A percentile compares a stretch with the other conserved stretches of the same genome.
These are phyloP conservation scores for Acacia crassicarpa DNA, from an alignment of 306 rosid genomes.

Conservation along the genomic window DNA sequence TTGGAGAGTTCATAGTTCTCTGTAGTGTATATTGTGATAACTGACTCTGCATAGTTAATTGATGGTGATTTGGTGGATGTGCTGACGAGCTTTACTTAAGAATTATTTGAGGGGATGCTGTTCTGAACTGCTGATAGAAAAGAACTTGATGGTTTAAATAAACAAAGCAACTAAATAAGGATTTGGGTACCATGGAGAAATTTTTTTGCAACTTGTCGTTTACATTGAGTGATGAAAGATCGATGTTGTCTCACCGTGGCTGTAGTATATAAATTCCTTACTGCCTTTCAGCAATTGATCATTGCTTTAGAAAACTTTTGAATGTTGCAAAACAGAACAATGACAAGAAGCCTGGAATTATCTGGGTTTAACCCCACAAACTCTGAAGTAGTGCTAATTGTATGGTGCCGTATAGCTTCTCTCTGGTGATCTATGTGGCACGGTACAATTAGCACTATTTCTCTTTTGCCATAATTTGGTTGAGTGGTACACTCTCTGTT, in stretches of 20 bases:
- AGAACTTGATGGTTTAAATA: neutral
- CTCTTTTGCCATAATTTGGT: neutral
- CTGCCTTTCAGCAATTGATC: neutral
- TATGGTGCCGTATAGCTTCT: neutral
- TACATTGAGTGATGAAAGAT: neutral
- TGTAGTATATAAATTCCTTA: neutral
- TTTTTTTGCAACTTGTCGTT: slow-evolving; percentile 6
- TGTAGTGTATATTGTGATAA: slow-evolving; percentile 2
- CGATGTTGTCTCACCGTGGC: neutral
- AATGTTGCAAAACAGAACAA: too few species aligned
- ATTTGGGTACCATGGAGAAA: neutral
- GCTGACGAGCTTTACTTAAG: slow-evolving; percentile 1
- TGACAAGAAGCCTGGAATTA: too few species aligned
- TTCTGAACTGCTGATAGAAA: neutral
- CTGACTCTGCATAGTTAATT: slow-evolving; percentile 13
- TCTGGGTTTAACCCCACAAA: too few species aligned
- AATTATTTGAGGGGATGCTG: neutral
- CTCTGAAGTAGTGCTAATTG: neutral
- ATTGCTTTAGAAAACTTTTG: too few species aligned
- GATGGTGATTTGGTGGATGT: slow-evolving; percentile 12
- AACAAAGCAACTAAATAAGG: neutral
- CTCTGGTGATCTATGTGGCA: too few species aligned
- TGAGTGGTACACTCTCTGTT: neutral
- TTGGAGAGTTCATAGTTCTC: slow-evolving; percentile 17
- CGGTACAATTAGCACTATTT: too few species aligned